Evolutionary conservation across 164 flowering plant genomes (phyloP), one percentile per base, ranked within the genome.

Genomic region (Aristolochia fimbriata): DNA sequence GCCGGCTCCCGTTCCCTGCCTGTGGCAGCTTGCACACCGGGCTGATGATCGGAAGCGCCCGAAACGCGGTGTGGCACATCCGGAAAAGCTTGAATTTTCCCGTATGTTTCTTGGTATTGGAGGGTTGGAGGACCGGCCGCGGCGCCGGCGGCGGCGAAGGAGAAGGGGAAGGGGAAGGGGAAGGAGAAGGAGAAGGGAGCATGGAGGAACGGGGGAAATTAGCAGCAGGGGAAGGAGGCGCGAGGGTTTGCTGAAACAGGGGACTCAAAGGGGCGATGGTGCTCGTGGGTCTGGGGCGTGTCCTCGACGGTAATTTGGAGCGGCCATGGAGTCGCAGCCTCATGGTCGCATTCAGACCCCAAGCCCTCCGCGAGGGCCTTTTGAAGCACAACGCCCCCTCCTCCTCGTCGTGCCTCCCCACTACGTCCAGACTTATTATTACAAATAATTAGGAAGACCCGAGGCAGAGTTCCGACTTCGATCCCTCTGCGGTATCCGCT

Each of bases 1-100:
- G 48, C 7, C 63, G 52, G 64, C 66, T 60, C 0, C 79, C 70
- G 41, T 61, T 70, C 57, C 71, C 67, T 21, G 69, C 16, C 8
- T 63, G 65, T 0, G 93, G 91, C 52, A 62, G 52, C 55, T 71
- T 83, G 70, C 95, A 91, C 25, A 76, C 30, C 1, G 76, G 72
- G 27, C 75, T 45, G 15, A 84, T 76, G 47, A 88, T 82, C 0
- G 94, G 94, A 54, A 91, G 75, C 2, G 96, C 74, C 22, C 82
- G 73, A 76, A 88, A 78, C 12, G 78, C 80, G 0, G 81, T 59
- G 1, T 85, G 86, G 53, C 20, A 8, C 2, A 22, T 22, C 15
- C 17, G 13, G 56, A 52, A 52, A 13, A 52, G 30, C 56, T 22
- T 5, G 30, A 22, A 9, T 4, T 24, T 52, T 10, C 30, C 27